phyloP scores from a whole-genome alignment of 2,329 filamentous ascomycete species.

The Acarospora socialis region DNA sequence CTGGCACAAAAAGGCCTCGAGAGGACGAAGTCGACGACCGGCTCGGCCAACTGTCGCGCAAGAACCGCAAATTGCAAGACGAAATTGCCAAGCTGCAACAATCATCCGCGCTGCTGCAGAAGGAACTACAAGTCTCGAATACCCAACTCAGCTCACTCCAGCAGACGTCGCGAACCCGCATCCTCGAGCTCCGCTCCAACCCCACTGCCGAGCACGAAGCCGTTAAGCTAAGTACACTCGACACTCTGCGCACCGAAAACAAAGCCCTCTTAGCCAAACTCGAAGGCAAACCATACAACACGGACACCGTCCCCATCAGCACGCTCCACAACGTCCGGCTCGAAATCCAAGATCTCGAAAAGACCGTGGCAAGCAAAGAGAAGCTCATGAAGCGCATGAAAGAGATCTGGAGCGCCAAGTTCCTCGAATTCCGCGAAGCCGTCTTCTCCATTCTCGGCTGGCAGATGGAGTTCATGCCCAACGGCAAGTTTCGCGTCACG shows the following conservation, averaged over 20 bases:
- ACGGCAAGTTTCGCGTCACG: conserved; percentile 86
- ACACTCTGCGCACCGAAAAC: conserved; percentile 70
- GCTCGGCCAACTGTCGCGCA: conserved; percentile 69
- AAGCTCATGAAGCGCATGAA: conserved; percentile 78
- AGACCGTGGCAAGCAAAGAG: conserved; percentile 52
- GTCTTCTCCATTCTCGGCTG: conserved; percentile 86
- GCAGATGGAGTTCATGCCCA: conserved; percentile 93
- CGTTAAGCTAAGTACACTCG: conserved; percentile 67
- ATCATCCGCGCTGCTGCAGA: conserved; percentile 54
- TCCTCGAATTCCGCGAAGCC: conserved; percentile 86
- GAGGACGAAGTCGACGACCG: conserved; percentile 48
- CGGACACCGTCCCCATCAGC: conserved; percentile 52
- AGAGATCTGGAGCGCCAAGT: conserved; percentile 84
- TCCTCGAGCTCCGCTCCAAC: conserved; percentile 80
- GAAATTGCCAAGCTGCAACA: conserved; percentile 57
- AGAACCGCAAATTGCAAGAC: conserved; percentile 74
- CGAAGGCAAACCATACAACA: conserved; percentile 31
- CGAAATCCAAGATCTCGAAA: conserved; percentile 59
- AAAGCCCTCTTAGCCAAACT: conserved; percentile 65
- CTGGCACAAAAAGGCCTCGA: conserved; percentile 48
- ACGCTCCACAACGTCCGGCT: conserved; percentile 62
- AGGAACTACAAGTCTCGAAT: conserved; percentile 57
- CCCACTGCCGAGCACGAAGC: conserved; percentile 76
- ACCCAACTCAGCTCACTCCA: conserved; percentile 57
- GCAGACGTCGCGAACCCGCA: conserved; percentile 59